Evolutionary conservation across 75 land plant species (phyloP), one percentile per base, ranked within the genome.

Genomic region (Adiantum capillusveneris): DNA sequence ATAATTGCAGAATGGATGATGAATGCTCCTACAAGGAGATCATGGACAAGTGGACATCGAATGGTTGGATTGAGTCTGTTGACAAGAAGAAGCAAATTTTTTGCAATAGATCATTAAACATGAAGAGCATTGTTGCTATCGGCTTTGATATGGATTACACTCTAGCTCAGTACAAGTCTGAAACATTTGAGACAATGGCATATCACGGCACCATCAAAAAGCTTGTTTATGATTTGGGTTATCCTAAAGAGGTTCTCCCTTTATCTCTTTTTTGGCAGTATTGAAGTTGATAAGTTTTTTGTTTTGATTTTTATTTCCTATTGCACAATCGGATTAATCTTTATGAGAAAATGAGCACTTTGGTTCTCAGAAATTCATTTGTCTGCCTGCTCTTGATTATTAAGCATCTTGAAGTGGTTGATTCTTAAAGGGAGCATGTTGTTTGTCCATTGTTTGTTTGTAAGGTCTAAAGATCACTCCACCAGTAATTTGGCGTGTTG

Each of bases 101-200:
- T 30, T 95, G 99, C 77, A 95, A 95, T 57, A 65, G 99, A 63
- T 81, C 96, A 2, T 65, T 95, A 21, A 95, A 90, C 49, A 95
- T 95, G 99, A 95, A 77, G 69, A 84, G 76, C 53, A 84, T 95
- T 57, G 75, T 79, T 53, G 97, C 99, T 26, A 85, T 95, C 56
- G 99, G 99, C 16, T 95, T 95, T 67, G 99, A 95, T 62, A 86
- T 95, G 96, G 99, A 95, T 68, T 95, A 95, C 46, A 95, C 99
- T 20, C 75, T 95, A 59, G 99, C 99, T 45, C 97, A 95, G 53
- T 95, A 95, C 65, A 95, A 63, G 72, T 77, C 99, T 17, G 99
- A 95, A 42, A 90, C 99, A 34, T 95, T 95, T 76, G 99, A 95
- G 62, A 66, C 85, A 41, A 70, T 95, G 65, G 88, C 99, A 14